Conservation (phyloP, 2,329 filamentous ascomycete genomes). For the Didymella pomorum region DNA sequence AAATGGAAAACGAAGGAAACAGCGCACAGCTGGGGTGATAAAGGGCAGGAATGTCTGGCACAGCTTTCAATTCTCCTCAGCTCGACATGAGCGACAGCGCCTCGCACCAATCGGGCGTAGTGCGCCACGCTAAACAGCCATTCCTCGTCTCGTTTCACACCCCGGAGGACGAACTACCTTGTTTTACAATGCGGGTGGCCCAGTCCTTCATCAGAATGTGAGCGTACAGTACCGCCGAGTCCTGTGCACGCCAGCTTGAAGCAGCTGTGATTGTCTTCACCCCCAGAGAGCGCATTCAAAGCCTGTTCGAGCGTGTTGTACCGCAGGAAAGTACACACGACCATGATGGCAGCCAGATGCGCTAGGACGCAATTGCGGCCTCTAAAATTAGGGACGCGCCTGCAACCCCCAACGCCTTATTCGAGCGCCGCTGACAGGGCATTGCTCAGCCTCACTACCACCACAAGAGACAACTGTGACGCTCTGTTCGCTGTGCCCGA, state of each 20-base stretch:
- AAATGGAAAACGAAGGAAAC: slow-evolving; percentile 26
- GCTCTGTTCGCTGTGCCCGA: slow-evolving; percentile 14
- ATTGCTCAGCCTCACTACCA: slow-evolving; percentile 39
- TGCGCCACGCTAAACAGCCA: slow-evolving; percentile 12
- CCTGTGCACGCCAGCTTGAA: slow-evolving; percentile 14
- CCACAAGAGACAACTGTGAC: slow-evolving; percentile 10
- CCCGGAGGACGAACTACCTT: slow-evolving; percentile 11
- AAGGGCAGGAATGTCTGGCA: slow-evolving; percentile 28
- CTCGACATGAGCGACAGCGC: slow-evolving; percentile 24
- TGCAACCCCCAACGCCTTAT: slow-evolving; percentile 22
- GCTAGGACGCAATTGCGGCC: slow-evolving; percentile 16
- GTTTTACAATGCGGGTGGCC: slow-evolving; percentile 33
- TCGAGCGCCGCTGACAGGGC: slow-evolving; percentile 26
- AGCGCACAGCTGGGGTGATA: slow-evolving; percentile 42
- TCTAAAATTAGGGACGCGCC: slow-evolving; percentile 34
- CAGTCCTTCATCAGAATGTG: slow-evolving; percentile 34
- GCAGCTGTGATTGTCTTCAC: slow-evolving; percentile 16
- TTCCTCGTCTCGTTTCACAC: no score
- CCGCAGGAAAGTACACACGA: slow-evolving; percentile 10
- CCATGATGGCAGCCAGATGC: slow-evolving; percentile 9
- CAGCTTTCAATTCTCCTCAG: slow-evolving; percentile 25
- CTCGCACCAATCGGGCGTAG: slow-evolving; percentile 15
- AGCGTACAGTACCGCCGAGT: slow-evolving; percentile 21
- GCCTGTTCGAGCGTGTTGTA: slow-evolving; percentile 12
- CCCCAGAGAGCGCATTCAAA: slow-evolving; percentile 7